Evolutionary conservation across 2,329 filamentous ascomycete genomes (phyloP).

Genomic region (Xenosphaeropsis pyriputrescens): DNA sequence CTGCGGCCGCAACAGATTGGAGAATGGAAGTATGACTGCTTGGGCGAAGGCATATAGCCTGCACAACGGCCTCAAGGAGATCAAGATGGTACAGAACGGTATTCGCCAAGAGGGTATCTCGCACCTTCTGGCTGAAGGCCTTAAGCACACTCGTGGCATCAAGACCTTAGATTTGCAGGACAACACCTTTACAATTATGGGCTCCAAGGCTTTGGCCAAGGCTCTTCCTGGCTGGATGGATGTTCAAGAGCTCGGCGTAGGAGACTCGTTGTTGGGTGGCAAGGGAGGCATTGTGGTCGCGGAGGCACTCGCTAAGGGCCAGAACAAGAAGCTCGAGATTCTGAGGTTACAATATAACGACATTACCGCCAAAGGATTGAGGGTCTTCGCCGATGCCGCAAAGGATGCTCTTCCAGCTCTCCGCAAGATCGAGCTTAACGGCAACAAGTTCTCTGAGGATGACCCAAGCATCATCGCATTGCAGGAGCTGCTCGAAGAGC

Average conservation of each 20-base stretch:
- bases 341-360: conserved; percentile 90
- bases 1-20: conserved; percentile 87
- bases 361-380: conserved; percentile 63
- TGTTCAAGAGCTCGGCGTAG: conserved; percentile 72
- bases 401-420: conserved; percentile 57
- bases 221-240: conserved; percentile 62
- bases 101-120: conserved; percentile 90
- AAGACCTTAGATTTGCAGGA: conserved; percentile 83
- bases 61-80: conserved; percentile 65
- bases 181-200: conserved; percentile 83
- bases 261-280: conserved; percentile 71
- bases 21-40: conserved; percentile 90
- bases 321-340: conserved; percentile 66
- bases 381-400: conserved; percentile 54
- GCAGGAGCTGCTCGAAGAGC: conserved; percentile 56
- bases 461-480: conserved; percentile 58
- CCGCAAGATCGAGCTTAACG: conserved; percentile 83
- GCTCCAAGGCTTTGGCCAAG: conserved; percentile 63
- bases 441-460: conserved; percentile 86
- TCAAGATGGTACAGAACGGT: conserved; percentile 98
- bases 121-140: conserved; percentile 62
- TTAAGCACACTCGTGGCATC: conserved; percentile 54
- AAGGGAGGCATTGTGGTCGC: conserved; percentile 65
- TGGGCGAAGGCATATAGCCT: conserved; percentile 83
- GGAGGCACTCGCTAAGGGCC: conserved; percentile 55